phyloP scores from a whole-genome alignment of 805 yeast species.

The Metschnikowia dekortorum region DNA sequence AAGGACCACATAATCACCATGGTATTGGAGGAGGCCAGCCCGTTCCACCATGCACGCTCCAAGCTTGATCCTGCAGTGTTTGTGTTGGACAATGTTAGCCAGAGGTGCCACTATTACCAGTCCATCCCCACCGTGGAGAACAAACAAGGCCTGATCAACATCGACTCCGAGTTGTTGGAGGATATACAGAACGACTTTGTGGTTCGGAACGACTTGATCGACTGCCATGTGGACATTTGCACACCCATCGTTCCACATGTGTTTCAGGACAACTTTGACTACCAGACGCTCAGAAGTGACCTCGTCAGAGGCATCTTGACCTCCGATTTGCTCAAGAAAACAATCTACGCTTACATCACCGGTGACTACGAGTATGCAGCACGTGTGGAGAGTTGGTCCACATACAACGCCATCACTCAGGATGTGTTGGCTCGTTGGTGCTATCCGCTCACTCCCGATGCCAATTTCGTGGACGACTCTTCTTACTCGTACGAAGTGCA shows the following conservation, averaged over 20 bases:
- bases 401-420: conserved; percentile 86
- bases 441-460: conserved; percentile 86
- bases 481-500: conserved; percentile 76
- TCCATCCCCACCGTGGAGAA: conserved; percentile 56
- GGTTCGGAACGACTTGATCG: conserved; percentile 88
- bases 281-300: conserved; percentile 79
- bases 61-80: conserved; percentile 80
- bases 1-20: conserved; percentile 91
- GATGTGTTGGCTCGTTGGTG: conserved; percentile 90
- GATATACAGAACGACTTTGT: conserved; percentile 67
- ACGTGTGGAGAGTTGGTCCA: conserved; percentile 91
- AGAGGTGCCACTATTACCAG: conserved; percentile 81
- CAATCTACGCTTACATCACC: conserved; percentile 83
- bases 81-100: conserved; percentile 66
- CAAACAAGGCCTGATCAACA: conserved; percentile 40
- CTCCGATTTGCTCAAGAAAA: conserved; percentile 84
- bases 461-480: conserved; percentile 63
- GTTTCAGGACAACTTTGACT: conserved; percentile 95
- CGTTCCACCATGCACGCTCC: conserved; percentile 80
- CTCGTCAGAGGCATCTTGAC: conserved; percentile 88
- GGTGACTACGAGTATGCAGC: conserved; percentile 78
- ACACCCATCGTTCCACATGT: conserved; percentile 91
- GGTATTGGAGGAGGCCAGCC: conserved; percentile 83
- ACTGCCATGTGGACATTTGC: conserved; percentile 95
- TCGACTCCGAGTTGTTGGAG: conserved; percentile 82